Base-by-base conservation (phyloP, 2,329 filamentous ascomycete species). In the Orbilia brochopaga region DNA sequence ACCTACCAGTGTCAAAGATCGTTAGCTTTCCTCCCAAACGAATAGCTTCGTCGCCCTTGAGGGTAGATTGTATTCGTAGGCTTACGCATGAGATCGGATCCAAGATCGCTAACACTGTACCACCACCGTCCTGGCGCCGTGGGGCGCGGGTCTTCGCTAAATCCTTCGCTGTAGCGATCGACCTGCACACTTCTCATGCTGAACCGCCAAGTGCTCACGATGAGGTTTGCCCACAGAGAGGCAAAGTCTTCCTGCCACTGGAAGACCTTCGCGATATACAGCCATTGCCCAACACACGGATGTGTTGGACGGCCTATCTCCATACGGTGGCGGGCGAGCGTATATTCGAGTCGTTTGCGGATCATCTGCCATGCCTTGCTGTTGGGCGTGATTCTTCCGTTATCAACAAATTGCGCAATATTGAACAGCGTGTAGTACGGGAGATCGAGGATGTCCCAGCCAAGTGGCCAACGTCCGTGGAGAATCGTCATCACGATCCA, bases 401-500 rank as follows among this genome's bases (percentile, higher is more conserved):
- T 42, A 32, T 23, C 17, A 4, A 59, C 27, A 11, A 66, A 37
- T 19, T 50, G 50, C 2, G 55, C 56, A 4, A 72, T 52, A 8
- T 61, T 51, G 27, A 23, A 61, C 1, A 72, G 40, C 0, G 32
- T 52, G 11, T 32, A n/a, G 1, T 65, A 7, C 5, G 67, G 67
- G 7, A 72, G 44, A 59, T 72, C 60, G 10, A 61, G 27, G 7
- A 15, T 24, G 1, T 1, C 13, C 67, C 67, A 72, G 1, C 21
- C n/a, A 0, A 10, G 23, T 10, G 67, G 67, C 37, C 51, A 72
- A 0, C 67, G 48, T 2, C 15, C 1, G 42, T 72, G 67, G 2
- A 72, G 7, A 24, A 65, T 65, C 15, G 55, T 72, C 11, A 72
- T 13, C 15, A 72, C 35, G 10, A 65, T 27, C 55, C 60, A 72